phyloP scores from a whole-genome alignment of 1,284 basidiomycete species.

The Filobasidium uniguttulatum region DNA sequence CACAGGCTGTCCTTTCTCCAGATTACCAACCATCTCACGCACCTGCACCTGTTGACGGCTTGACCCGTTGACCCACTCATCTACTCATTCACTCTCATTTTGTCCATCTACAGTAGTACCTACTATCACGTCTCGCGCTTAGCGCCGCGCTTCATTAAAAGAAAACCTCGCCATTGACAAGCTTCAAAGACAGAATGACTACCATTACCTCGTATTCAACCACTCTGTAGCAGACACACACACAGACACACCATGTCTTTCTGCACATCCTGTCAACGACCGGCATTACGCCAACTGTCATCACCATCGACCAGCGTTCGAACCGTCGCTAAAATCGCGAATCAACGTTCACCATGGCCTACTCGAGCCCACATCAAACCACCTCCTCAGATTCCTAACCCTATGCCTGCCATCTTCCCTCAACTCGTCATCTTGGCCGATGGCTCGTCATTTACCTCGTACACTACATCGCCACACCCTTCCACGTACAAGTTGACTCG shows the following conservation, averaged over 20 bases:
- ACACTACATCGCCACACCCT: conserved; percentile 69
- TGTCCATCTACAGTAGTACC: too few relatives aligned
- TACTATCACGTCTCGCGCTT: too few relatives aligned
- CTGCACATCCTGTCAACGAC: conserved; percentile 6
- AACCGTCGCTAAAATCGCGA: conserved; percentile 18
- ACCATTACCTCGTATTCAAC: too few relatives aligned
- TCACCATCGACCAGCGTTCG: conserved; percentile 16
- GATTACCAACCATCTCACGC: too few relatives aligned
- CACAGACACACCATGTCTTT: conserved; percentile 11
- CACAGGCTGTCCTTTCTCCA: too few relatives aligned
- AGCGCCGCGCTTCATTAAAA: too few relatives aligned
- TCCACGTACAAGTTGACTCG: conserved; percentile 54
- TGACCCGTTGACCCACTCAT: too few relatives aligned
- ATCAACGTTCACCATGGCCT: conserved; percentile 19
- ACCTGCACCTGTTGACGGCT: too few relatives aligned
- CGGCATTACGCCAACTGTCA: not conserved
- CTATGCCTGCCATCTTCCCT: conserved; percentile 66
- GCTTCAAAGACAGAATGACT: too few relatives aligned
- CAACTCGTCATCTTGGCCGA: conserved; percentile 69
- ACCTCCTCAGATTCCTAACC: conserved; percentile 52
- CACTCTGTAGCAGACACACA: too few relatives aligned
- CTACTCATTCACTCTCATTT: too few relatives aligned
- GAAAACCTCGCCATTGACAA: too few relatives aligned
- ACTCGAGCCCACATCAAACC: conserved; percentile 29
- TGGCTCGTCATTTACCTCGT: conserved; percentile 71